Evolutionary conservation across 2,329 filamentous ascomycete genomes (phyloP).

Genomic region (Colletotrichum gigasporum): DNA sequence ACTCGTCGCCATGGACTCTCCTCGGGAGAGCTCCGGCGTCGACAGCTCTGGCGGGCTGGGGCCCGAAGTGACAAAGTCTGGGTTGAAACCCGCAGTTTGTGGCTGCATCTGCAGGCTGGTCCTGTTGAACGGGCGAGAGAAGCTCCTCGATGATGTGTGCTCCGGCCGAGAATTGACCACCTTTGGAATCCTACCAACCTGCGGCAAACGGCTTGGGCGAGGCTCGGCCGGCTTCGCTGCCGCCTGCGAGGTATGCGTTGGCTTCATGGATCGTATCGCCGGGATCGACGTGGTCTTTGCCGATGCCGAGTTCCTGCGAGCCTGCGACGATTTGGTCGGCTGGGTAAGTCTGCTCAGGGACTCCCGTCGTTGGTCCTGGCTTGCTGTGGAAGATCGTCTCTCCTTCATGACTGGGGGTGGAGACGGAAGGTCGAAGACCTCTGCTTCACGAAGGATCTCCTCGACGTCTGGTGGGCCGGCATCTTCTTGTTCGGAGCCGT

Average conservation of each 20-base stretch:
- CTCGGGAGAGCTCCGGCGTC: slow-evolving; percentile 49
- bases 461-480: slow-evolving; percentile 49
- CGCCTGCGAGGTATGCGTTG: slow-evolving; percentile 14
- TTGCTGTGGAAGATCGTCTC: slow-evolving; percentile 22
- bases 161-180: slow-evolving; percentile 77
- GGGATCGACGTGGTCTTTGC: slow-evolving; percentile 23
- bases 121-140: slow-evolving; percentile 82
- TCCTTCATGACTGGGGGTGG: slow-evolving; percentile 23
- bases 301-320: slow-evolving; percentile 21
- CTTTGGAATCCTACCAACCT: slow-evolving; percentile 86
- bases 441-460: slow-evolving; percentile 61
- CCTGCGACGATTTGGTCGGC: slow-evolving; percentile 28
- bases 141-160: slow-evolving; percentile 78
- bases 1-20: slow-evolving; percentile 45
- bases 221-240: slow-evolving; percentile 27
- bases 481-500: slow-evolving; percentile 65
- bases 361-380: slow-evolving; percentile 19
- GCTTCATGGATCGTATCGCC: slow-evolving; percentile 27
- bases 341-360: slow-evolving; percentile 20
- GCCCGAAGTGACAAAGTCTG: slow-evolving; percentile 52
- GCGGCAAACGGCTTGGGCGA: slow-evolving; percentile 74
- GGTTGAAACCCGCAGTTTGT: slow-evolving; percentile 37
- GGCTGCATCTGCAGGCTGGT: slow-evolving; percentile 55
- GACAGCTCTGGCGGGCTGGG: slow-evolving; percentile 53
- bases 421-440: slow-evolving; percentile 41